Evolutionary conservation across 1,284 basidiomycete genomes (phyloP), one percentile per base, ranked within the genome.

Genomic region (Apiotrichum brassicae): DNA sequence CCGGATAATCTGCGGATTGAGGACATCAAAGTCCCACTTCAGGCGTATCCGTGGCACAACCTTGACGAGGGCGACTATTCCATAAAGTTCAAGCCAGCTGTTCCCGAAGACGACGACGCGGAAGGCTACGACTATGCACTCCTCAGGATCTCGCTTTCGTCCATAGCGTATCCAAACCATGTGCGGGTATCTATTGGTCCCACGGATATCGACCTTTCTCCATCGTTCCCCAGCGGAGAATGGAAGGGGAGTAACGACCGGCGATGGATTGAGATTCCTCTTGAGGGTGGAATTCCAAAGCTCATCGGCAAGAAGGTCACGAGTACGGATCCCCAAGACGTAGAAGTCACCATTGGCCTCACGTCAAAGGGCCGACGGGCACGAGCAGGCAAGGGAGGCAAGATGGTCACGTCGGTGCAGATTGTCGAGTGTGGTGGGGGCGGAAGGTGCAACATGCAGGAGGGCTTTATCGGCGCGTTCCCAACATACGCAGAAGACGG

Each of bases 141-240:
- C 24, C 67, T 90, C 26, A 78, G 82, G 38, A 83, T 86, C 62
- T 89, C 87, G 3, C 72, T 91, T 1, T 86, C 85, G 4, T 86
- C 85, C 3, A 69, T 90, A n/a, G 84, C 85, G 0, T 64, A 72
- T 4, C 68, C 72, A 14, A 64, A 67, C 4, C 82, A 86, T 58
- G 68, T 90, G 18, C 68, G 58, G 1, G 77, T 90, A 1, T 75
- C 74, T 40, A 69, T 90, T 8, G 85, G 89, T 59, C 82, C 44
- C 13, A 16, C 20, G 6, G 23, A 42, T 0, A 13, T 70, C 0
- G 51, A 70, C 78, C 3, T 64, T 61, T 13, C 56, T 2, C 13
- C 46, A 18, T 46, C 43, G 13, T 60, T 73, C 51, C 55, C 56
- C 7, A n/a, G 16, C 2, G 41, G 28, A 4, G 48, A 38, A 5